Base-by-base conservation (phyloP, 2,329 filamentous ascomycete genomes). In the Hymenoscyphus scutula region DNA sequence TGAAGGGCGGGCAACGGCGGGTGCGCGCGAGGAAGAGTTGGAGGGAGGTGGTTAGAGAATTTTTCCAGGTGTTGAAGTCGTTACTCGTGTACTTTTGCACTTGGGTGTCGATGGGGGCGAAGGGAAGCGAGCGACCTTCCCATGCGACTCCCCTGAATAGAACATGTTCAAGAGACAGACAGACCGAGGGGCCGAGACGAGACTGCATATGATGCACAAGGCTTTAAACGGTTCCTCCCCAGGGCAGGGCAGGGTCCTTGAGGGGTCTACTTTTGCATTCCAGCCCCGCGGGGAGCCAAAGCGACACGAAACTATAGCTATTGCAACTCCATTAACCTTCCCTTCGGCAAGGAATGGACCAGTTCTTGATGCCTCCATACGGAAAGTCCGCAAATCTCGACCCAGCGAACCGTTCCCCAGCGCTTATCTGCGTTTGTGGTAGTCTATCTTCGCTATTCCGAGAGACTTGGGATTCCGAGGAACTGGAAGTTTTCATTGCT, bases 81-180 rank as follows among this genome's bases (percentile, higher is more conserved):
- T 37, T 17, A 1, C 34, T 13, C 34, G 8, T 13, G 19, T 23
- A 13, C 45, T 51, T 51, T 51, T 51, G 45, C 19, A 51, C 11
- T 23, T 13, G 8, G 13, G 11, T 10, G 45, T 51, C 8, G n/a
- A 37, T 13, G 34, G 8, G 45, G 45, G 45, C 19, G 11, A 25
- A n/a, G n/a, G n/a, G n/a, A 51, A 13, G 45, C n/a, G 25, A 23
- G 8, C 45, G 23, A 51, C 19, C 45, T 51, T 10, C 45, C 45
- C 45, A 51, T 51, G 45, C 45, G 45, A 19, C 41, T 48, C 41
- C 41, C 19, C 41, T 48, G 38, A 48, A 23, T 23, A 48, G 41
- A 48, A 23, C 41, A 48, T 48, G n/a, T 48, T 19, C n/a, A 4
- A 23, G n/a, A n/a, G n/a, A n/a, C n/a, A n/a, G n/a, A n/a, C n/a